A percentile compares a stretch with the other conserved stretches of the same genome.
Evolutionary conservation across 768 basidiomycete species (phyloP).

Genomic region (Krasilnikovozyma curviuscula): DNA sequence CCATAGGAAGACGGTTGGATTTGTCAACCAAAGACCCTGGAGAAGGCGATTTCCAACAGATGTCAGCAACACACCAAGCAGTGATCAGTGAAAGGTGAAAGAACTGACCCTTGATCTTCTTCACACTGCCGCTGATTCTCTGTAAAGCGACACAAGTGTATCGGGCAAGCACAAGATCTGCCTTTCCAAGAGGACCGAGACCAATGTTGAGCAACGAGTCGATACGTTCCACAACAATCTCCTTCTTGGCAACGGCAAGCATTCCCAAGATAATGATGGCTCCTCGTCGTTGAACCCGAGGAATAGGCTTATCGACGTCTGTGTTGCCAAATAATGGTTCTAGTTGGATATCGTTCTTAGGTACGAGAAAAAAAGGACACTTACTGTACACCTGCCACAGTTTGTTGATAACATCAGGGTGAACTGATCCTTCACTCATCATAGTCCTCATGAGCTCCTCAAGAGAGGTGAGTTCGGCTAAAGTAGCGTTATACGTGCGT

Average conservation of each 20-base stretch:
- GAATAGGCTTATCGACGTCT: slow-evolving; percentile 60
- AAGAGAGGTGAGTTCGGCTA: slow-evolving; percentile 85
- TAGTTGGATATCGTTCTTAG: not conserved
- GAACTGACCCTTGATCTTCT: slow-evolving; percentile 76
- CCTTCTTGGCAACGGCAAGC: slow-evolving; percentile 66
- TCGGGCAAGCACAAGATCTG: slow-evolving; percentile 69
- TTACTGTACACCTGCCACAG: slow-evolving; percentile 92
- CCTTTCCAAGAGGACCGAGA: slow-evolving; percentile 64
- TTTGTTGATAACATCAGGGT: slow-evolving; percentile 65
- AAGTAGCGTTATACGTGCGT: slow-evolving; percentile 70
- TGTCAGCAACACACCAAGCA: not conserved
- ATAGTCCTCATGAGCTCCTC: slow-evolving; percentile 94
- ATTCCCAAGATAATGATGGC: slow-evolving; percentile 94
- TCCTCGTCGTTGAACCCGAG: slow-evolving; percentile 69
- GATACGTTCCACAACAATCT: slow-evolving; percentile 59
- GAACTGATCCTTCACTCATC: slow-evolving; percentile 74
- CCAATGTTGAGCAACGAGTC: slow-evolving; percentile 74
- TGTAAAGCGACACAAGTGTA: slow-evolving; percentile 89
- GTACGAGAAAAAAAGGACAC: slow-evolving; percentile 19
- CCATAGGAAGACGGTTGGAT: slow-evolving; percentile 67
- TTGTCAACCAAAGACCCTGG: slow-evolving; percentile 73
- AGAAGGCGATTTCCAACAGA: not conserved
- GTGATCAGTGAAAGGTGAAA: not conserved
- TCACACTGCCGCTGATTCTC: slow-evolving; percentile 76
- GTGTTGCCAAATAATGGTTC: not conserved